Percentiles rank a stretch among this genome's conserved stretches.
Conservation (phyloP, 2,329 filamentous ascomycete genomes). For the Aspergillus fumigatus region DNA sequence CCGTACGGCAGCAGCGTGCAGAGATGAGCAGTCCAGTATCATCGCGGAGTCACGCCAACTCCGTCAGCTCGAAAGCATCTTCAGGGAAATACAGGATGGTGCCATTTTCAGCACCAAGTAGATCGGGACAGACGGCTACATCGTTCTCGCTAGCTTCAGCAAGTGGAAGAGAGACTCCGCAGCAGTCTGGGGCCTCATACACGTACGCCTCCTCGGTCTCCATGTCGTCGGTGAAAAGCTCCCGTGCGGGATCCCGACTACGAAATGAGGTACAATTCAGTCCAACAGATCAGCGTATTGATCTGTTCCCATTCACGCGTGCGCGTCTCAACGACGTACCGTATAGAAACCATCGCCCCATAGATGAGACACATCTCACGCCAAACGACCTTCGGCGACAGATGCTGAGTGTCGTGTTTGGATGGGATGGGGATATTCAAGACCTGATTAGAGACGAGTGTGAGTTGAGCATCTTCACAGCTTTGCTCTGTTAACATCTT, state of each 20-base stretch:
- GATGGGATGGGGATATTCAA: slow-evolving; percentile 82
- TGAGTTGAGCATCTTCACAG: slow-evolving; percentile 29
- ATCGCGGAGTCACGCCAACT: slow-evolving; percentile 56
- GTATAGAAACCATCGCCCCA: slow-evolving; percentile 63
- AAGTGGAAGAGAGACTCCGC: slow-evolving; percentile 30
- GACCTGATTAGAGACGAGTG: slow-evolving; percentile 78
- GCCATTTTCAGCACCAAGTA: slow-evolving; percentile 38
- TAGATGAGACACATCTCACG: slow-evolving; percentile 58
- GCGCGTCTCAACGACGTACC: slow-evolving; percentile 76
- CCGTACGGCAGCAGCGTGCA: slow-evolving; percentile 57
- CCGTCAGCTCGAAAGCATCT: slow-evolving; percentile 55
- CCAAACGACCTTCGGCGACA: slow-evolving; percentile 76
- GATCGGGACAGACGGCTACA: slow-evolving; percentile 42
- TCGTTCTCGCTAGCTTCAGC: slow-evolving; percentile 42
- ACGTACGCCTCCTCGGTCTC: slow-evolving; percentile 44
- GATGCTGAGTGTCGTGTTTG: slow-evolving; percentile 92
- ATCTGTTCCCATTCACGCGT: slow-evolving; percentile 82
- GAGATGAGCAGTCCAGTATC: slow-evolving; percentile 66
- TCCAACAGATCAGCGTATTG: slow-evolving; percentile 67
- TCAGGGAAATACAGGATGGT: slow-evolving; percentile 39
- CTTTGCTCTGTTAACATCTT: neutral
- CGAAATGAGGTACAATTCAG: slow-evolving; percentile 76
- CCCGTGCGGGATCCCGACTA: slow-evolving; percentile 59
- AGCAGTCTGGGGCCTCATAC: slow-evolving; percentile 39
- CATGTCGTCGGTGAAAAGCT: slow-evolving; percentile 42